Percentiles rank a stretch among this genome's conserved stretches.
Conservation (phyloP, 106 monocot species). For the Chionographis japonica region DNA sequence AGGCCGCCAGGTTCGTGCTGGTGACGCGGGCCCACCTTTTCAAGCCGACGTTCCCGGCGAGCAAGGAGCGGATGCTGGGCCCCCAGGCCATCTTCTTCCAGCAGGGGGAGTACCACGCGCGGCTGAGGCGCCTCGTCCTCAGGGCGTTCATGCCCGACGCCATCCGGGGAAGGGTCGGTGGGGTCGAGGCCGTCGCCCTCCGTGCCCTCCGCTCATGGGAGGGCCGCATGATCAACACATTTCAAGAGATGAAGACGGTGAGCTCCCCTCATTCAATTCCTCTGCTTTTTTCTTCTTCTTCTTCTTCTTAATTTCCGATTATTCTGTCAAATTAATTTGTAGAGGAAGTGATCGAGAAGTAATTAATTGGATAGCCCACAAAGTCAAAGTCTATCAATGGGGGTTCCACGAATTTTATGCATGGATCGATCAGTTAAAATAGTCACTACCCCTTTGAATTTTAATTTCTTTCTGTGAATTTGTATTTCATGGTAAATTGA, state of each 20-base stretch:
- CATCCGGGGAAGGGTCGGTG: constrained; percentile 36
- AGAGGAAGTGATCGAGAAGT: no score
- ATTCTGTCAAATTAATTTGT: no score
- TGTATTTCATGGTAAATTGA: no score
- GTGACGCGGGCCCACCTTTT: constrained; percentile 69
- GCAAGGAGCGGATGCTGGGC: constrained; percentile 91
- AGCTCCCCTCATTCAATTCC: neutral
- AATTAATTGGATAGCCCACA: no score
- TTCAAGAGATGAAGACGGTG: constrained; percentile 90
- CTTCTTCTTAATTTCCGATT: neutral
- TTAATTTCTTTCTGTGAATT: no score
- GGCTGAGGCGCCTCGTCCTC: constrained; percentile 61
- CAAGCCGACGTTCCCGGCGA: constrained; percentile 90
- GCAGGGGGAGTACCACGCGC: constrained; percentile 68
- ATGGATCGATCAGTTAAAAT: no score
- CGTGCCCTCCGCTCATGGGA: constrained; percentile 61
- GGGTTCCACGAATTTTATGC: no score
- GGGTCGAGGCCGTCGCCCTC: constrained; percentile 50
- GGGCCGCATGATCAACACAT: constrained; percentile 58
- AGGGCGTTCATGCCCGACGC: constrained; percentile 79
- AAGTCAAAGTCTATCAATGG: no score
- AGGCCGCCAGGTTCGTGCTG: constrained; percentile 82
- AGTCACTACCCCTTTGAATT: no score
- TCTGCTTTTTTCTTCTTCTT: neutral
- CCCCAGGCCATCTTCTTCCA: constrained; percentile 94